Conservation (phyloP, 192 early-diverging fungal species). For the Pecoramyces ruminantium region DNA sequence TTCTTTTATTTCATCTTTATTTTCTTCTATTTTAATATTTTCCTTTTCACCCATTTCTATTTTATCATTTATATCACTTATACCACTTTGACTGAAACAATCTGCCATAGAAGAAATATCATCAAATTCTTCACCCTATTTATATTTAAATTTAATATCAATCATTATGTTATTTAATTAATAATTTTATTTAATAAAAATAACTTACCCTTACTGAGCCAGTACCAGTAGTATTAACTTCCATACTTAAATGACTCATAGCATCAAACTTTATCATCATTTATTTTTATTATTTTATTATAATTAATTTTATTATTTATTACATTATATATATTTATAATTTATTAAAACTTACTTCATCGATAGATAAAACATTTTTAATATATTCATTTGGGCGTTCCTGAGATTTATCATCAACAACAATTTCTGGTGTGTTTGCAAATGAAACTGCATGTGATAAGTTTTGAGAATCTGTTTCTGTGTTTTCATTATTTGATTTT, state of each 20-base stretch:
- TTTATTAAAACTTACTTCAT: background rate
- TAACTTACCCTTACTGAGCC: constrained; percentile 43
- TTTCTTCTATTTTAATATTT: background rate
- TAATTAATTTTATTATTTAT: too few relatives aligned
- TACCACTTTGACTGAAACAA: background rate
- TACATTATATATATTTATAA: too few relatives aligned
- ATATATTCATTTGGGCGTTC: background rate
- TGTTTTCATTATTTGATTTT: background rate
- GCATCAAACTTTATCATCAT: constrained; percentile 18
- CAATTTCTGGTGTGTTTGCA: background rate
- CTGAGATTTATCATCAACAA: background rate
- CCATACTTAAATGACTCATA: constrained; percentile 48
- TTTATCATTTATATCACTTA: background rate
- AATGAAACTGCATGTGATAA: background rate
- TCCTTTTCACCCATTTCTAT: background rate
- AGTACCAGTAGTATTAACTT: constrained; percentile 68
- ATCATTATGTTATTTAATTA: too few relatives aligned
- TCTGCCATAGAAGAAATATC: background rate
- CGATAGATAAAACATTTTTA: background rate
- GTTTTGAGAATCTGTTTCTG: background rate
- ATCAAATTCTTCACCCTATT: background rate
- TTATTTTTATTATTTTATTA: background rate
- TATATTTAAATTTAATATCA: background rate
- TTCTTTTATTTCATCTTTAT: background rate
- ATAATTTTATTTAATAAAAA: too few relatives aligned